Evolutionary conservation across 2,329 filamentous ascomycete genomes (phyloP), one percentile per base, ranked within the genome.

Genomic region (Fusarium mexicanum): DNA sequence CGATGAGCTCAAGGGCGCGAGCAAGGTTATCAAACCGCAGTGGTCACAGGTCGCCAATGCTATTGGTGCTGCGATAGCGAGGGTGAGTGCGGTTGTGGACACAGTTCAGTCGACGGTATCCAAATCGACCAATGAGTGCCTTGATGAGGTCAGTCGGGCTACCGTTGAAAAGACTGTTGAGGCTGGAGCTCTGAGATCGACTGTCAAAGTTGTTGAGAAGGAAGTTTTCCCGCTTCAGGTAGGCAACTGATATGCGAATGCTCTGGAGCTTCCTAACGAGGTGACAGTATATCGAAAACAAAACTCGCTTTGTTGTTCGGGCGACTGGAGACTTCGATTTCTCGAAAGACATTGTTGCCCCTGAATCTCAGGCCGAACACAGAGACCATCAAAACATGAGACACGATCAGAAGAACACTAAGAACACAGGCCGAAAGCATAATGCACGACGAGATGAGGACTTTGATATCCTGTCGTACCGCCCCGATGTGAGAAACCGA

Each of bases 41-140:
- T 90, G 86, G 83, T 87, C 88, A 5, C 86, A 86, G 7, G 88
- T 92, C 4, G 90, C 91, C 14, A 92, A 92, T 75, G 90, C 90
- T 0, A 90, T 92, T 16, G 90, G 90, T 4, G 90, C 90, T 14
- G 90, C 90, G 2, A 90, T 89, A 65, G 89, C 90, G 3, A 83
- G 88, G 44, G 89, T 92, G 5, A 90, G 87, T 66, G 86, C 87
- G 3, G 85, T 87, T 1, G 82, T 88, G 16, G 87, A 89, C 66
- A 86, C 84, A 0, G 84, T 88, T 31, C 85, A 87, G 64, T 86
- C 85, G 1, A 88, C 86, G 1, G 86, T 85, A 61, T 79, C 79
- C 2, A 82, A 81, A 67, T 79, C 84, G 9, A 79, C 80, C 1
- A 72, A 81, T n/a, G 79, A 84, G 41, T 72, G 85, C 1, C 75